phyloP scores from a whole-genome alignment of 177 flowering plant genomes.

The Vitis hybrid region DNA sequence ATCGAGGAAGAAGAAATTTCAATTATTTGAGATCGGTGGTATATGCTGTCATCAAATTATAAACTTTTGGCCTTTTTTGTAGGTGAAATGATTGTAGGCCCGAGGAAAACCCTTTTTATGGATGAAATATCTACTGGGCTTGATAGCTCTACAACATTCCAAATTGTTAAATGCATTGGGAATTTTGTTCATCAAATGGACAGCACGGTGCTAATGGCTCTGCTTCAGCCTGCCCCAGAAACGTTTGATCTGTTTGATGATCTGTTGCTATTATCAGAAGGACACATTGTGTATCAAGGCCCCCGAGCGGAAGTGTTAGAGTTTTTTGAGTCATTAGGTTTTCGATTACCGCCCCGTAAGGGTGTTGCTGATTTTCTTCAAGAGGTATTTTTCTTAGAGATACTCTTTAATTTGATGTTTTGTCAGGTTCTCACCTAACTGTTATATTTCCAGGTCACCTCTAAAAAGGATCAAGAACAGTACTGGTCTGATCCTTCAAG shows the following conservation, averaged over 20 bases:
- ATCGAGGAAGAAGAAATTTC: background rate
- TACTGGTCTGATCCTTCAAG: constrained; percentile 81
- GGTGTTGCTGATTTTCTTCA: constrained; percentile 97
- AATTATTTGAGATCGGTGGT: background rate
- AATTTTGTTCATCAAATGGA: constrained; percentile 90
- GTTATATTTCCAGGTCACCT: constrained; percentile 66
- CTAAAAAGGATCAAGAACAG: constrained; percentile 87
- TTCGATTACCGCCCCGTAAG: constrained; percentile 79
- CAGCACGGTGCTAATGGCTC: constrained; percentile 79
- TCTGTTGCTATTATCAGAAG: constrained; percentile 75
- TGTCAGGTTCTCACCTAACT: constrained; percentile 5
- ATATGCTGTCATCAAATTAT: background rate
- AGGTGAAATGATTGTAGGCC: constrained; percentile 99
- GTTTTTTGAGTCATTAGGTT: constrained; percentile 85
- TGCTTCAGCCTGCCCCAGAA: constrained; percentile 97
- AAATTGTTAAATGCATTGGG: constrained; percentile 75
- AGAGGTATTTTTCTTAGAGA: constrained; percentile 52
- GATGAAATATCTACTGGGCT: constrained; percentile 99
- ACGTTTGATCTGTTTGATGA: constrained; percentile 93
- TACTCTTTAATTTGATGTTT: background rate
- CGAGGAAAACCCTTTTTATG: constrained; percentile 89
- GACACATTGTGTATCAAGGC: constrained; percentile 80
- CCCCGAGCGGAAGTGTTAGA: constrained; percentile 66
- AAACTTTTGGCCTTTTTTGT: background rate
- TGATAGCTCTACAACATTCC: constrained; percentile 92